Conservation (phyloP, 73 alveolate genomes). For the Paramecium pentaurelia region DNA sequence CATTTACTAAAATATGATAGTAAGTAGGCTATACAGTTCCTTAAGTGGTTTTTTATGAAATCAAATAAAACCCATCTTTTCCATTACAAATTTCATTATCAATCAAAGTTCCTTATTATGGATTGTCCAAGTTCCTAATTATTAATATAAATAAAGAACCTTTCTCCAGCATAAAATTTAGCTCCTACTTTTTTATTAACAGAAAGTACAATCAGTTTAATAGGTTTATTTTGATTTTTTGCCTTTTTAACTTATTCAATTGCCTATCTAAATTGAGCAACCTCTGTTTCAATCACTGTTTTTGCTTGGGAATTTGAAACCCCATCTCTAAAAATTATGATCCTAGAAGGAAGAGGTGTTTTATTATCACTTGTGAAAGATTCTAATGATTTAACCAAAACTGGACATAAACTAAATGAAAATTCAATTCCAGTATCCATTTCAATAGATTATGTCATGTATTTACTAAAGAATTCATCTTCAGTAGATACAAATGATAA, state of each 20-base stretch:
- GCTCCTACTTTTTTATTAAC: constrained; percentile 75
- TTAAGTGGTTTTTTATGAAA: constrained; percentile 86
- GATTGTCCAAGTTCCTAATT: constrained; percentile 65
- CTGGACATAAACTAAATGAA: neutral
- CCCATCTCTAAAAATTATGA: constrained; percentile 79
- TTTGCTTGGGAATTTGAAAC: constrained; percentile 68
- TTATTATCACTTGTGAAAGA: neutral
- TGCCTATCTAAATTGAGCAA: constrained; percentile 68
- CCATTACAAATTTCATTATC: constrained; percentile 83
- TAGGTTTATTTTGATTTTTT: constrained; percentile 57
- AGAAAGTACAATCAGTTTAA: constrained; percentile 48
- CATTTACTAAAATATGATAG: constrained; percentile 79
- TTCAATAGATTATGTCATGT: constrained; percentile 60
- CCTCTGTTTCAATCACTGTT: constrained; percentile 65
- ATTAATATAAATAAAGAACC: neutral
- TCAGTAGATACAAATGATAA: constrained; percentile 65
- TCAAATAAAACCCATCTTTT: constrained; percentile 89
- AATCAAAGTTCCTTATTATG: constrained; percentile 89
- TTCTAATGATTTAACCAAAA: neutral
- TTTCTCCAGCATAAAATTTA: constrained; percentile 68
- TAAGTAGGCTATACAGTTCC: constrained; percentile 96
- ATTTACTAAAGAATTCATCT: constrained; percentile 64
- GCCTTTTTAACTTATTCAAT: neutral
- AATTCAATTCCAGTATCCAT: constrained; percentile 66
- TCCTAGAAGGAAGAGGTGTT: neutral